Percentiles rank a stretch among this genome's conserved stretches.
These are phyloP conservation scores for carrot (Daucus carota) DNA, from an alignment of 129 eudicot genomes.

Conservation along the genomic window DNA sequence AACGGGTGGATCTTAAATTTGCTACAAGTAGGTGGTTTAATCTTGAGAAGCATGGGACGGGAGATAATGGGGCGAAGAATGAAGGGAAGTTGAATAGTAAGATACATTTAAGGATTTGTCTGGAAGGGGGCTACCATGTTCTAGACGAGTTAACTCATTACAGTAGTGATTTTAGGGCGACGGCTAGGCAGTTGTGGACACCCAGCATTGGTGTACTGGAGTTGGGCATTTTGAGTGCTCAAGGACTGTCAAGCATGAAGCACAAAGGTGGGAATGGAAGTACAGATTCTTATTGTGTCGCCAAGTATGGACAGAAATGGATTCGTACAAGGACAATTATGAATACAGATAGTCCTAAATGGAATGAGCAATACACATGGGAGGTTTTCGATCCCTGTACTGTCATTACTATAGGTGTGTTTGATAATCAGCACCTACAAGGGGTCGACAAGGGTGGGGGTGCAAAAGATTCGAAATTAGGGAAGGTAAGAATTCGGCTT, in stretches of 20 bases:
- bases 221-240: conserved; percentile 46
- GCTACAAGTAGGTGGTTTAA: conserved; percentile 27
- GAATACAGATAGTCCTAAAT: conserved; percentile 35
- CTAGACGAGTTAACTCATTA: conserved; percentile 54
- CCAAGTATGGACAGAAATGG: conserved; percentile 51
- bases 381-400: conserved; percentile 58
- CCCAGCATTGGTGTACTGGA: conserved; percentile 41
- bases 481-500: conserved; percentile 44
- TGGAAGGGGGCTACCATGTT: conserved; percentile 62
- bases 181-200: conserved; percentile 42
- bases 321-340: conserved; percentile 41
- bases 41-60: conserved; percentile 29
- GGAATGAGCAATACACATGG: conserved; percentile 63
- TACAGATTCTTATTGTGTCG: conserved; percentile 54
- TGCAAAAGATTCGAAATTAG: conserved; percentile 34
- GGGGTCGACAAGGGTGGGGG: conserved; percentile 25
- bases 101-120: conserved; percentile 39
- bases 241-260: conserved; percentile 39
- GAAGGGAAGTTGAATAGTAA: conserved; percentile 19
- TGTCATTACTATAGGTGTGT: conserved; percentile 41
- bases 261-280: conserved; percentile 27
- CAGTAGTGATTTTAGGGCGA: conserved; percentile 45
- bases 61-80: conserved; percentile 28
- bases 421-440: conserved; percentile 43
- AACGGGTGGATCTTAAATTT: conserved; percentile 28